Evolutionary conservation across 495 filamentous ascomycete genomes (phyloP).

Genomic region (Trichoderma asperelloides): DNA sequence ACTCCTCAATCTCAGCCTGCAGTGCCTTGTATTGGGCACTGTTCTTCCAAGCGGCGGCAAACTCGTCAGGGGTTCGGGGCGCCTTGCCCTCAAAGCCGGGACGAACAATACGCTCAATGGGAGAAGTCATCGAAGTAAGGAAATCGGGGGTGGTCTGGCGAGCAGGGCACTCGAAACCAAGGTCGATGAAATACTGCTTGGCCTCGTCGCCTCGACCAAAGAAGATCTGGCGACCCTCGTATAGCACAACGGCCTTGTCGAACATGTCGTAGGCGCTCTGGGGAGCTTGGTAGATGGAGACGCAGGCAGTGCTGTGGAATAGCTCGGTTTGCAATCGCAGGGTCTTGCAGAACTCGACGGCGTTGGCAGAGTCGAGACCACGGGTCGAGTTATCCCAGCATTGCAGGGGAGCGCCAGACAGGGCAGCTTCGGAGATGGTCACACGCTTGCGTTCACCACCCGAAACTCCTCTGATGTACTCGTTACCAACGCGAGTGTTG

Average conservation of each 20-base stretch:
- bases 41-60: constrained; percentile 63
- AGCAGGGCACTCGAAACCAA: constrained; percentile 66
- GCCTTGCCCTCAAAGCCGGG: constrained; percentile 55
- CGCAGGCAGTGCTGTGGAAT: constrained; percentile 53
- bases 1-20: constrained; percentile 60
- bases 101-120: constrained; percentile 54
- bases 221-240: constrained; percentile 78
- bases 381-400: constrained; percentile 84
- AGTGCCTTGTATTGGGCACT: constrained; percentile 60
- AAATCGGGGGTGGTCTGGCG: constrained; percentile 74
- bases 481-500: constrained; percentile 72
- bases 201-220: constrained; percentile 58
- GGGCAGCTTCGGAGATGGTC: constrained; percentile 64
- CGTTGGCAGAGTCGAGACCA: constrained; percentile 72
- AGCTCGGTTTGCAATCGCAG: constrained; percentile 58
- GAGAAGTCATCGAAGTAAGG: constrained; percentile 68
- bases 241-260: constrained; percentile 69
- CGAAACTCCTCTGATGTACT: constrained; percentile 68
- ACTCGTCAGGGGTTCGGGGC: constrained; percentile 70
- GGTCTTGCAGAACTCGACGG: constrained; percentile 69
- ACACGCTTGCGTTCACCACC: constrained; percentile 81
- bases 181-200: constrained; percentile 59
- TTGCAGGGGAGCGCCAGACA: constrained; percentile 59
- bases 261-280: constrained; percentile 71
- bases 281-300: constrained; percentile 81